Percentiles rank a stretch among this genome's conserved stretches.
Conservation (phyloP, 1,284 basidiomycete species). For the Ceratobasidium papillatum region DNA sequence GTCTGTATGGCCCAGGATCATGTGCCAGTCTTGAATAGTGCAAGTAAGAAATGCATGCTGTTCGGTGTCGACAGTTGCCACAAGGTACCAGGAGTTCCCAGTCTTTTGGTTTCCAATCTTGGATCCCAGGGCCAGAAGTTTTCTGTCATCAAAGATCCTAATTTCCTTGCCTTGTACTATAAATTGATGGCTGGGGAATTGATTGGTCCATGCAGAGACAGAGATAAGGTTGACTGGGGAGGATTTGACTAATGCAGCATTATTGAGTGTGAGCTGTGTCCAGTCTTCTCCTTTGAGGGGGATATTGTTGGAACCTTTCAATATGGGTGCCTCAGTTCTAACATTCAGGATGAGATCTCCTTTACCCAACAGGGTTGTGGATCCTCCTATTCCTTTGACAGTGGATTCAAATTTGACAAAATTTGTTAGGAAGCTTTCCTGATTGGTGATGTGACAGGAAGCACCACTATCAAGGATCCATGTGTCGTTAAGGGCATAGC, state of each 20-base stretch:
- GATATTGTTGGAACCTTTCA: background rate
- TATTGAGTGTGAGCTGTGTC: background rate
- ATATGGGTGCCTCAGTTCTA: background rate
- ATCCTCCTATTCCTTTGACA: conserved; percentile 1
- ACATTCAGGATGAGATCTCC: background rate
- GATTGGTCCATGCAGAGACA: background rate
- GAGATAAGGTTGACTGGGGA: conserved; percentile 11
- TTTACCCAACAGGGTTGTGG: background rate
- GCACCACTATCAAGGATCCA: conserved; percentile 7
- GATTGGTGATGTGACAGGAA: conserved; percentile 2
- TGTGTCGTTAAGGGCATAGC: background rate
- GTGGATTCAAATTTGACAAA: background rate
- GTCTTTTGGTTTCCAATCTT: background rate
- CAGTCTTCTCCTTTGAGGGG: background rate
- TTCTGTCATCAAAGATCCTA: too few species aligned
- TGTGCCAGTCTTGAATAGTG: background rate
- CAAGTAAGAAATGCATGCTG: background rate
- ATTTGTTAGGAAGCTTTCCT: background rate
- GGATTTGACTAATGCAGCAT: background rate
- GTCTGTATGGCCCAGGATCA: conserved; percentile 14
- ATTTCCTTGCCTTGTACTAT: background rate
- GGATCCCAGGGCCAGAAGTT: background rate
- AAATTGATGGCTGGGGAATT: background rate
- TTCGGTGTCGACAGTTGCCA: background rate
- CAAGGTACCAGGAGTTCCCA: background rate